phyloP scores from a whole-genome alignment of 495 filamentous ascomycete species.

The Astrothelium macrocarpum region DNA sequence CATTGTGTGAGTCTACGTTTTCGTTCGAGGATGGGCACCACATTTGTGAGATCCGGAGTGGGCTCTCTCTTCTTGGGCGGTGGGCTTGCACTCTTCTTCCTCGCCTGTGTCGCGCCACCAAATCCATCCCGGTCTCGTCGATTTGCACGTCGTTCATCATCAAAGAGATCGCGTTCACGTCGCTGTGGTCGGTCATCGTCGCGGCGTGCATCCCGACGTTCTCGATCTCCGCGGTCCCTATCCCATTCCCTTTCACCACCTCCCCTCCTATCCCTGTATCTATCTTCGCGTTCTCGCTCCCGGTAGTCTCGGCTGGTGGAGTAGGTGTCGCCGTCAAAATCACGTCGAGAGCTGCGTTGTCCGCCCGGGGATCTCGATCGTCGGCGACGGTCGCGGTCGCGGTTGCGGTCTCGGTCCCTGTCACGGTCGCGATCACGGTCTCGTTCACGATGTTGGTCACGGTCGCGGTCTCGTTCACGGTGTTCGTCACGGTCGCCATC shows the following conservation, averaged over 20 bases:
- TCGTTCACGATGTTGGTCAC: constrained; percentile 16
- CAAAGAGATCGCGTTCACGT: constrained; percentile 54
- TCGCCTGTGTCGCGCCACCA: constrained; percentile 44
- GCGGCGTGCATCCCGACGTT: constrained; percentile 49
- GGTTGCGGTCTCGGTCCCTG: constrained; percentile 10
- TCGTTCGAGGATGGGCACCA: constrained; percentile 65
- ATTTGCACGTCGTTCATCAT: constrained; percentile 52
- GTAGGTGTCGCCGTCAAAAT: constrained; percentile 76
- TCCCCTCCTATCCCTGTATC: constrained; percentile 43
- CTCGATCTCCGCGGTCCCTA: constrained; percentile 47
- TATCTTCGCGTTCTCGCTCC: constrained; percentile 82
- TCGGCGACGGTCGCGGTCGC: constrained; percentile 40
- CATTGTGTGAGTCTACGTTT: constrained; percentile 92
- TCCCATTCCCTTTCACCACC: constrained; percentile 28
- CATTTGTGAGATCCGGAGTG: constrained; percentile 86
- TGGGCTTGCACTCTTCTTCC: constrained; percentile 65
- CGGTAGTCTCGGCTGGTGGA: constrained; percentile 83
- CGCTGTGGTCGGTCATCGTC: constrained; percentile 52
- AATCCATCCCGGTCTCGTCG: constrained; percentile 28
- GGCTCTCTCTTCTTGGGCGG: constrained; percentile 79
- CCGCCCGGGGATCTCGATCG: constrained; percentile 60
- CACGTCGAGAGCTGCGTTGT: constrained; percentile 51
- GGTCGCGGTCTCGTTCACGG: constrained; percentile 44
- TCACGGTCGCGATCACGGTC: constrained; percentile 14
- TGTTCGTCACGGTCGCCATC: constrained; percentile 35